phyloP scores from a whole-genome alignment of 306 rosid species.

The Quercus suber region DNA sequence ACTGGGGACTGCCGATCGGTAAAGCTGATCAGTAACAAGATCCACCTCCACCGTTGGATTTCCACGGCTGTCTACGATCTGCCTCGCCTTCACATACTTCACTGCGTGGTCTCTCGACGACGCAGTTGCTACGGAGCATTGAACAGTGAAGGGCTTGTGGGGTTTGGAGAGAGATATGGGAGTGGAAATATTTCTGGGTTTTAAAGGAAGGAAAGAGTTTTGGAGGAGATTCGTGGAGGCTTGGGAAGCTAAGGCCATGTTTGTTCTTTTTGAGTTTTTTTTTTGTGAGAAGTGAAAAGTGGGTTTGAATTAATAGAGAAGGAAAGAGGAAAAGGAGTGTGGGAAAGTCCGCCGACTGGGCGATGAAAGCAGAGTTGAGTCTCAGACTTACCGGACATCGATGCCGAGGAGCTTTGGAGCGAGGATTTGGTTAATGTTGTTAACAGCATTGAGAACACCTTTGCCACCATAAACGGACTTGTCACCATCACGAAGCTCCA shows the following conservation, averaged over 20 bases:
- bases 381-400: constrained; percentile 93
- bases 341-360: too few relatives aligned
- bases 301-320: too few relatives aligned
- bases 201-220: constrained; percentile 34
- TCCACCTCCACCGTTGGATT: constrained; percentile 99
- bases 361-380: too few relatives aligned
- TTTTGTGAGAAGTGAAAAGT: too few relatives aligned
- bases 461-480: constrained; percentile 81
- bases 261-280: not conserved
- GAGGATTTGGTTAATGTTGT: constrained; percentile 68
- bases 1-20: constrained; percentile 95
- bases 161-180: constrained; percentile 18
- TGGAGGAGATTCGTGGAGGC: constrained; percentile 45
- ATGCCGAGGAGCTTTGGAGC: constrained; percentile 85
- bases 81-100: constrained; percentile 84
- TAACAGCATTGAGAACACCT: constrained; percentile 85
- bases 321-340: too few relatives aligned
- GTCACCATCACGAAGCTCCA: constrained; percentile 94
- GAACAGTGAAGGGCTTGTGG: constrained; percentile 28
- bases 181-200: constrained; percentile 8
- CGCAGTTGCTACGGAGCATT: constrained; percentile 47
- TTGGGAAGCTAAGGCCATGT: constrained; percentile 62
- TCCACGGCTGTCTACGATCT: constrained; percentile 94
- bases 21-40: constrained; percentile 72
- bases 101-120: constrained; percentile 43